Base-by-base conservation (phyloP, 164 flowering plant genomes). In the Piper longum region DNA sequence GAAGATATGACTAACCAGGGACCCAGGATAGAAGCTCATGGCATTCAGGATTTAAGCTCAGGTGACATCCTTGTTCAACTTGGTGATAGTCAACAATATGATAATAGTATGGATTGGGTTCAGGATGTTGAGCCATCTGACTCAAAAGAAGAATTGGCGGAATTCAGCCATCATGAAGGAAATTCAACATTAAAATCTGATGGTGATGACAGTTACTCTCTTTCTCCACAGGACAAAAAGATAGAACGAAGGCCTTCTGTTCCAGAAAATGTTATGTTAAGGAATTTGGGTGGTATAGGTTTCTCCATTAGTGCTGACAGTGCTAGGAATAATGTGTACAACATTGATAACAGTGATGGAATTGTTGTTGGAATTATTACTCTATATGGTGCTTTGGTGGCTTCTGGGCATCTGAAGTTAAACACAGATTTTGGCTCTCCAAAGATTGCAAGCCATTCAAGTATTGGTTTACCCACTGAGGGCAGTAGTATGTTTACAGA, bases 241-340 rank as follows among this genome's bases (percentile, higher is more conserved):
- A 76, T 82, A 55, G 88, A 74, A 67, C 85, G 92, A 69, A 78
- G 64, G 75, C 58, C 79, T 16, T 93, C 97, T 68, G 73, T 65
- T 56, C 76, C 89, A 64, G 99, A 87, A 69, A 75, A 43, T 63
- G 52, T 72, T 48, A 80, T 82, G 41, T n/a, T 70, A 5, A 90
- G 76, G 73, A 84, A 81, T 71, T 75, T 93, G 75, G 97, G 97
- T 63, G 97, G 97, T 64, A 90, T 90, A 64, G 87, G 81, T 70
- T 85, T 82, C 59, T 82, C 88, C 26, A 90, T 93, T 54, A 93
- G 85, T 79, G 89, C 92, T 68, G 95, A 88, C 66, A 90, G 82
- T 85, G 99, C 97, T 41, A 76, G 96, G 73, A 93, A 91, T 72
- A 93, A 90, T 78, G 91, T 82, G 57, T 87, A 88, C 73, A 93